Conservation (phyloP, 192 early-diverging fungal species). For the Backusella sp. region DNA sequence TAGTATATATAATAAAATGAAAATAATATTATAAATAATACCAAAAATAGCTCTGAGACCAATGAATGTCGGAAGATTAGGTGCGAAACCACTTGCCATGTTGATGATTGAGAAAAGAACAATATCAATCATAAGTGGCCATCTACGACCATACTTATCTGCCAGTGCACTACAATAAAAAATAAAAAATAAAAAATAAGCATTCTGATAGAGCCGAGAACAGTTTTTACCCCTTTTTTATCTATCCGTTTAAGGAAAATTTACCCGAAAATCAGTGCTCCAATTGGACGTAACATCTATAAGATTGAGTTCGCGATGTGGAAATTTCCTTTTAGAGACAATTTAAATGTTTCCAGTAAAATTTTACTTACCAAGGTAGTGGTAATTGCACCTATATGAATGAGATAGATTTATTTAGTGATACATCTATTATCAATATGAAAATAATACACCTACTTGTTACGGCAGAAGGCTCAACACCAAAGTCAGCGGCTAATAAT, state of each 20-base stretch:
- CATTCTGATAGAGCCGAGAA: neutral
- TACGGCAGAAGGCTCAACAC: slow-evolving; percentile 51
- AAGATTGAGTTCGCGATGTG: neutral
- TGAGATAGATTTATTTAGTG: neutral
- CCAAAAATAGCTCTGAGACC: slow-evolving; percentile 61
- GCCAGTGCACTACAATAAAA: slow-evolving; percentile 46
- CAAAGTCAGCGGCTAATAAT: slow-evolving; percentile 48
- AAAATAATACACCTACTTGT: slow-evolving; percentile 34
- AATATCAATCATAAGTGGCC: slow-evolving; percentile 68
- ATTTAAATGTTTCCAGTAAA: neutral
- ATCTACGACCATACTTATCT: slow-evolving; percentile 67
- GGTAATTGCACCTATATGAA: slow-evolving; percentile 53
- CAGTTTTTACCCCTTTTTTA: neutral
- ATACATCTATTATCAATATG: neutral
- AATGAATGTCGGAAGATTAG: slow-evolving; percentile 60
- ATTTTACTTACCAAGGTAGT: slow-evolving; percentile 46
- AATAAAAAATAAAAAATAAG: neutral
- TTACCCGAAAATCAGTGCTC: slow-evolving; percentile 67
- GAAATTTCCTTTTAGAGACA: neutral
- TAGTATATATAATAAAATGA: neutral
- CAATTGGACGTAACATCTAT: slow-evolving; percentile 64
- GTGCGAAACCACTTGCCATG: slow-evolving; percentile 63
- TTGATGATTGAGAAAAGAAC: slow-evolving; percentile 60
- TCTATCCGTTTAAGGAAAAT: neutral
- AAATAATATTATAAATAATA: neutral